A percentile compares a stretch with the other conserved stretches of the same genome.
These are phyloP conservation scores for Thermoascus crustaceus DNA, from an alignment of 2,329 filamentous ascomycete species.

Conservation along the genomic window DNA sequence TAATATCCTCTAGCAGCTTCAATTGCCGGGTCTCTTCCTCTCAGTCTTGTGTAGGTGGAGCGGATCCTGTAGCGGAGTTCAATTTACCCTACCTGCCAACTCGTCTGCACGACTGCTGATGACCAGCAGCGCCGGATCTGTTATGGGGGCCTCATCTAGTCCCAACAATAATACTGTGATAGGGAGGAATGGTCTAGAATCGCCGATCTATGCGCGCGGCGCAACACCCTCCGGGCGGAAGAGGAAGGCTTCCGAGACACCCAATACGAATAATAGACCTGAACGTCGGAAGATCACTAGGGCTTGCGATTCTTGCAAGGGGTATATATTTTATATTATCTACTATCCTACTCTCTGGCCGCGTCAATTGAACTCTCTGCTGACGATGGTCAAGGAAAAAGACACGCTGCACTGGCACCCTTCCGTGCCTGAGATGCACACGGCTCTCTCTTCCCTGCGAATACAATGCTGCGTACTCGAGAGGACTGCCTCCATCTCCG, in stretches of 20 bases:
- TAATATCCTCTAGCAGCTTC: no score
- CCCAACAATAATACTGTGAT: no score
- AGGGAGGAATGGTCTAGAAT: no score
- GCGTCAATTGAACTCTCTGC: no score
- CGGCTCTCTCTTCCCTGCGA: conserved; percentile 24
- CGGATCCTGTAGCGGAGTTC: no score
- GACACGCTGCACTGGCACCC: conserved; percentile 29
- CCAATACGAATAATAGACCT: conserved; percentile 12
- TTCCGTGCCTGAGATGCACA: conserved; percentile 28
- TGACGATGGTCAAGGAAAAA: conserved; percentile 19
- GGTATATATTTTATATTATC: conserved; percentile 5
- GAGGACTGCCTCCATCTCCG: conserved; percentile 29
- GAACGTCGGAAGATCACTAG: conserved; percentile 30
- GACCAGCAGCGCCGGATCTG: no score
- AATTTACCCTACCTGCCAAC: no score
- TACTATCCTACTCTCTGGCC: neutral
- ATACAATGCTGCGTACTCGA: conserved; percentile 30
- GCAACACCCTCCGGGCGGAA: conserved; percentile 15
- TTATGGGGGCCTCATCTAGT: no score
- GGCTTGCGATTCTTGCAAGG: conserved; percentile 32
- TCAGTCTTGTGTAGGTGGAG: no score
- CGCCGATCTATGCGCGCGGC: neutral
- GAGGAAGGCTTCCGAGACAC: conserved; percentile 20
- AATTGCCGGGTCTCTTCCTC: no score
- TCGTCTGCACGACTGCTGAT: no score